Evolutionary conservation across 768 basidiomycete species (phyloP), one percentile per base, ranked within the genome.

Genomic region (Cubamyces lactineus): DNA sequence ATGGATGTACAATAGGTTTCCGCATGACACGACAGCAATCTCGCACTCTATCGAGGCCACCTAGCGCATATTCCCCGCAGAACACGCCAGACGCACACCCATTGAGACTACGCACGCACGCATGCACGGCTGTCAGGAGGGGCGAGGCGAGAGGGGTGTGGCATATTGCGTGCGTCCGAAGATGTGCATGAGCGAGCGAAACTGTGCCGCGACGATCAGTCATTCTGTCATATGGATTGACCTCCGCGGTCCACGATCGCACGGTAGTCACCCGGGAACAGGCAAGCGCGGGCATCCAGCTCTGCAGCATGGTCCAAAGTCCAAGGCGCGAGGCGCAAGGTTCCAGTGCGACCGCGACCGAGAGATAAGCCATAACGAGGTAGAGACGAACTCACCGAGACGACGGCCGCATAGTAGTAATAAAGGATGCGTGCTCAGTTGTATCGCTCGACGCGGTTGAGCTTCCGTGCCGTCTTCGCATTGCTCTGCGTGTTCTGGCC

Each of bases 401-500:
- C 34, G 34, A 34, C 34, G 4, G 9, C 34, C 34, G 34, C 28
- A 28, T 7, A 34, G 34, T 9, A 34, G n/a, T n/a, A n/a, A n/a
- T n/a, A n/a, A n/a, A n/a, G n/a, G n/a, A n/a, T n/a, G n/a, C n/a
- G n/a, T 34, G 34, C 34, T 34, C n/a, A 26, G 49, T 73, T 73
- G 67, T 80, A 76, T 59, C 96, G 82, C 59, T 91, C 88, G 66
- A 96, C 76, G 71, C 85, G 83, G 80, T 98, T 98, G 76, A 98
- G 86, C 76, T 88, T 94, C 76, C 78, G 89, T 38, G 96, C 96
- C 47, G 94, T 96, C 76, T 82, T 86, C 55, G 93, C 94, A 71
- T 98, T 98, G 57, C 84, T 88, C 74, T 87, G 88, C 4, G 96
- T 98, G 57, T 89, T 89, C 77, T 98, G 96, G 59, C 96, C 96